These are phyloP conservation scores for Hippophae gyantsensis DNA, from an alignment of 306 rosid genomes.

Conservation along the genomic window DNA sequence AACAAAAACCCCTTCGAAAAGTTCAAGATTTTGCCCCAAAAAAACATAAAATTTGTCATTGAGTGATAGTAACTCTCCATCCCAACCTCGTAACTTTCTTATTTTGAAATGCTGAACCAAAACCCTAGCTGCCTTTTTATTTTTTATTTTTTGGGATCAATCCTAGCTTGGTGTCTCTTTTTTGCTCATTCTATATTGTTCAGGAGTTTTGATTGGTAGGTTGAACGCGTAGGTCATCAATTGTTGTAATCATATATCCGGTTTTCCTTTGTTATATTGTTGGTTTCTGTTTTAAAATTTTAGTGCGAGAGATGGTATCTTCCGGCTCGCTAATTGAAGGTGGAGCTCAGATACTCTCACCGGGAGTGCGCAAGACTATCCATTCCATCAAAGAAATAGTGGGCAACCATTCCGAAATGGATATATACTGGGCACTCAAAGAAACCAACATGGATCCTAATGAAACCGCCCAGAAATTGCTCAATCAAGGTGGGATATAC, in stretches of 20 bases:
- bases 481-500: slow-evolving; percentile 61
- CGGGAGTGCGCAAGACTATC: slow-evolving; percentile 62
- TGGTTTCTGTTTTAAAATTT: background rate
- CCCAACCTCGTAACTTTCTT: slow-evolving; percentile 5
- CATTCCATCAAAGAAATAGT: slow-evolving; percentile 88
- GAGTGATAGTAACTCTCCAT: slow-evolving; percentile 31
- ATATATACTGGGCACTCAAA: slow-evolving; percentile 76
- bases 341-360: slow-evolving; percentile 57
- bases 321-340: slow-evolving; percentile 54
- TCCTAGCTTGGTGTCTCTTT: too few species aligned
- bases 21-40: slow-evolving; percentile 8
- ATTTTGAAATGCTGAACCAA: slow-evolving; percentile 22
- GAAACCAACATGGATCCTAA: slow-evolving; percentile 95
- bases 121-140: slow-evolving; percentile 29
- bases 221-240: background rate
- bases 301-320: slow-evolving; percentile 53
- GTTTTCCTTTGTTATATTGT: background rate
- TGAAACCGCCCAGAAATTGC: slow-evolving; percentile 96
- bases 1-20: background rate
- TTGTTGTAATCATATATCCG: background rate
- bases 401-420: slow-evolving; percentile 75
- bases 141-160: background rate
- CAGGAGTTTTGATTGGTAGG: slow-evolving; percentile 31
- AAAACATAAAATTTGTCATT: background rate
- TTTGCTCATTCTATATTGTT: slow-evolving; percentile 3